These are phyloP conservation scores for Lotmaria passim DNA, from an alignment of 208 protist species.

Conservation along the genomic window DNA sequence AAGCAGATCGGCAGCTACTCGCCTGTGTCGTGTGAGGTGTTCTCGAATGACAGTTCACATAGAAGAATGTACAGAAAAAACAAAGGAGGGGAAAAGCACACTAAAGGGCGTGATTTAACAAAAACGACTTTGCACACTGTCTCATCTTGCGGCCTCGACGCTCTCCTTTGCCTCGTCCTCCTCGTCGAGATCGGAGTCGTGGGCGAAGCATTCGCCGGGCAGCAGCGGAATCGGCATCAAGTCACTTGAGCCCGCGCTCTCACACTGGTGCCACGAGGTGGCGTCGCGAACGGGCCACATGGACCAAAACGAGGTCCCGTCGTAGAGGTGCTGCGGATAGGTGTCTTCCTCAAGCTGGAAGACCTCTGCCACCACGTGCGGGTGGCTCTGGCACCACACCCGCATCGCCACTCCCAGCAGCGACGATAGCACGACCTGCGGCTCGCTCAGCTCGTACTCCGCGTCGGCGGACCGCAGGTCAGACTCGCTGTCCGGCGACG, in stretches of 20 bases:
- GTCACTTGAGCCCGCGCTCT: slow-evolving; percentile 27
- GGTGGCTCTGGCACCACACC: slow-evolving; percentile 33
- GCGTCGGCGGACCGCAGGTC: slow-evolving; percentile 28
- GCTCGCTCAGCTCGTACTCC: slow-evolving; percentile 43
- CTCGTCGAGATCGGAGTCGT: slow-evolving; percentile 25
- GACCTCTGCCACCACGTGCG: slow-evolving; percentile 40
- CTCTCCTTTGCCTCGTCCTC: slow-evolving; percentile 4
- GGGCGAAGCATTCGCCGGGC: slow-evolving; percentile 36
- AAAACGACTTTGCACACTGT: no score
- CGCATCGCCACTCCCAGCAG: slow-evolving; percentile 42
- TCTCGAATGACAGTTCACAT: no score
- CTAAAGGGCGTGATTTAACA: no score
- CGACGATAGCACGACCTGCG: slow-evolving; percentile 36
- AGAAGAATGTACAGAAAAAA: slow-evolving; percentile 14
- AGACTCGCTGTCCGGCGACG: slow-evolving; percentile 19
- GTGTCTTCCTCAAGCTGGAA: slow-evolving; percentile 29
- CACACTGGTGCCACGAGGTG: slow-evolving; percentile 22
- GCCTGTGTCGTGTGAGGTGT: no score
- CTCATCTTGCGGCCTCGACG: no score
- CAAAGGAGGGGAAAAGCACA: not conserved
- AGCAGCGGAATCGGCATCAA: slow-evolving; percentile 36
- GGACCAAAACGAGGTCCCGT: slow-evolving; percentile 36
- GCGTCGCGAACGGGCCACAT: slow-evolving; percentile 30
- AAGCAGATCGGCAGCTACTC: no score
- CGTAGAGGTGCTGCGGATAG: slow-evolving; percentile 25